Evolutionary conservation across 768 basidiomycete species (phyloP), one percentile per base, ranked within the genome.

Genomic region (Hypholoma fasciculare): DNA sequence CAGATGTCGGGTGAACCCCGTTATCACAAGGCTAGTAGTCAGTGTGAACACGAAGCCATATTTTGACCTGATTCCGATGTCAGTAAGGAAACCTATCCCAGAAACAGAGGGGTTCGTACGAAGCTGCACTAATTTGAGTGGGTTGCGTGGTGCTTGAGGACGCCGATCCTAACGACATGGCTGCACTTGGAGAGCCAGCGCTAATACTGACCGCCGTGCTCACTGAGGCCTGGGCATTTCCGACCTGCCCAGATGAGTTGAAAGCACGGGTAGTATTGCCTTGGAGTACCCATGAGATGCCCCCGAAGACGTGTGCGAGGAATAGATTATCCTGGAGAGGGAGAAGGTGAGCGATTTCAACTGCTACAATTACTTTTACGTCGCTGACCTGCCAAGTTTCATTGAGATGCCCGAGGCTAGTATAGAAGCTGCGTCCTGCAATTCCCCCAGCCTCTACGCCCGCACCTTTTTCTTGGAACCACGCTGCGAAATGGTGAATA

Each of bases 361-460:
- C 12, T 4, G 2, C 37, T 9, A 23, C 11, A 52, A 12, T 12
- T 4, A 20, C 2, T 5, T 20, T 20, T 16, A 26, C 13, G 17
- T 11, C n/a, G 70, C 80, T 56, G 53, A 87, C 89, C 74, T 82
- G 73, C 90, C 90, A 92, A 34, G 89, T 92, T 65, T 89, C 85
- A 64, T 85, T 87, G 52, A 85, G 72, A 68, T 96, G 93, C 0
- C 92, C 92, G 0, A 94, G 78, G 60, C 85, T 80, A 0, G 93
- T 94, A 69, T 92, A 94, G 75, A 90, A 94, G 64, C 90, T 92
- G 38, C 92, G 81, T 19, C 92, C 93, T 2, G 86, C 80, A 40
- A 67, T 65, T 23, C 78, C 69, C 17, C 77, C 71, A 26, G 67
- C 69, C 61, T 82, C 76, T 3, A 84, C 82, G 0, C 90, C 90